phyloP scores from a whole-genome alignment of 129 eudicot genomes.

The Helichrysum umbraculigerum region DNA sequence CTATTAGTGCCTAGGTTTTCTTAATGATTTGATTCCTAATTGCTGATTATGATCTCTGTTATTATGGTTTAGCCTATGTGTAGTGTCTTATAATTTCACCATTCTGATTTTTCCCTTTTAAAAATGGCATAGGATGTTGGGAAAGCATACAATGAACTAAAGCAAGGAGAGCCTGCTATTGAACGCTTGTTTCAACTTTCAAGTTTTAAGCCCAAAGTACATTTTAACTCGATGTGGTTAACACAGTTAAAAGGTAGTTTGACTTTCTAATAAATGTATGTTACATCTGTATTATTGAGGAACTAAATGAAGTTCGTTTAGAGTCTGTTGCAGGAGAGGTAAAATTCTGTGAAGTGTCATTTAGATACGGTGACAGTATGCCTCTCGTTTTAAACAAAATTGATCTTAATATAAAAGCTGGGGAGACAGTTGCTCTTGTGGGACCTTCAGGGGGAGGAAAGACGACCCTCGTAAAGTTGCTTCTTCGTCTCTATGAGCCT shows the following conservation, averaged over 20 bases:
- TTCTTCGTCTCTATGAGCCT: constrained; percentile 95
- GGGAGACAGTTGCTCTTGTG: constrained; percentile 89
- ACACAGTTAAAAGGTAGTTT: constrained; percentile 9
- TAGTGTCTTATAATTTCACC: constrained; percentile 24
- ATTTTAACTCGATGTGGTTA: constrained; percentile 16
- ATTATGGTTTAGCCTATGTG: constrained; percentile 36
- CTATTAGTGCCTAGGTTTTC: neutral
- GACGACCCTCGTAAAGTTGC: constrained; percentile 81
- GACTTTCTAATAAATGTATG: neutral
- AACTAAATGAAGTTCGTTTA: constrained; percentile 63
- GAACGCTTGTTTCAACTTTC: constrained; percentile 84
- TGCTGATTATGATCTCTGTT: constrained; percentile 20
- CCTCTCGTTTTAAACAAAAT: constrained; percentile 60
- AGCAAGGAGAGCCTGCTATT: constrained; percentile 98
- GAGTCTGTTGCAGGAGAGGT: constrained; percentile 72
- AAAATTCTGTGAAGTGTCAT: constrained; percentile 57
- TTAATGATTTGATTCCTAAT: neutral
- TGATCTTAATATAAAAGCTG: constrained; percentile 80
- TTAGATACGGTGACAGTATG: constrained; percentile 54
- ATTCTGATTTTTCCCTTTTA: constrained; percentile 29
- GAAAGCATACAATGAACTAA: constrained; percentile 93
- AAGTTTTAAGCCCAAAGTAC: constrained; percentile 61
- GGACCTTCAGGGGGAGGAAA: constrained; percentile 99
- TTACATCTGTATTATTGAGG: constrained; percentile 43
- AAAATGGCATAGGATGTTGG: constrained; percentile 73